Evolutionary conservation across 2,329 filamentous ascomycete genomes (phyloP).

Genomic region (Ilyonectria robusta): DNA sequence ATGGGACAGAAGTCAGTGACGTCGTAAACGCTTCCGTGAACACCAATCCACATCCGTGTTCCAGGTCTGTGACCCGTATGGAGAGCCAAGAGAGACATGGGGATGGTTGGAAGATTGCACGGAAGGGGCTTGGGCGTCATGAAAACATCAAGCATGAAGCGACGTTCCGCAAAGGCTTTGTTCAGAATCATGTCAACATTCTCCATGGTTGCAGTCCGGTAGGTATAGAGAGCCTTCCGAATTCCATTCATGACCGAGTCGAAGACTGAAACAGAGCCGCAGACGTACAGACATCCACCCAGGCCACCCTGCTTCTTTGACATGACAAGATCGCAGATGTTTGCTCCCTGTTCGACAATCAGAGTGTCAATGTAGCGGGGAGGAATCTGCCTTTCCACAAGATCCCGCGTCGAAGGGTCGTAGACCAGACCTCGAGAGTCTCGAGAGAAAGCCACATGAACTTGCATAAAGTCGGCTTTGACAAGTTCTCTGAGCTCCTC

Average conservation of each 20-base stretch:
- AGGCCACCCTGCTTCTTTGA: conserved; percentile 69
- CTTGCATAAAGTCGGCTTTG: conserved; percentile 64
- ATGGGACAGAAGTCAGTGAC: conserved; percentile 67
- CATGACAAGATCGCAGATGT: conserved; percentile 69
- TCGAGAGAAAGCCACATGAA: conserved; percentile 67
- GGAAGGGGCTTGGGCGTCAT: conserved; percentile 69
- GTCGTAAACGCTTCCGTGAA: conserved; percentile 68
- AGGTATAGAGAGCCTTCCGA: conserved; percentile 68
- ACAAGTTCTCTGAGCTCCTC: conserved; percentile 47
- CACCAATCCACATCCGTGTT: conserved; percentile 64
- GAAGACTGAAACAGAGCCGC: conserved; percentile 48
- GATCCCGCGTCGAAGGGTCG: conserved; percentile 56
- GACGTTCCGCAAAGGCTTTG: conserved; percentile 67
- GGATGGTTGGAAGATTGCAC: conserved; percentile 64
- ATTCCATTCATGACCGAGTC: conserved; percentile 70
- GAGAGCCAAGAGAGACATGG: conserved; percentile 63
- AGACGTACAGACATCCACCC: conserved; percentile 52
- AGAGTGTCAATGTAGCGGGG: conserved; percentile 67
- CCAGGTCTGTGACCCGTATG: conserved; percentile 66
- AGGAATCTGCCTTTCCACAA: conserved; percentile 64
- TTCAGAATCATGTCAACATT: conserved; percentile 65
- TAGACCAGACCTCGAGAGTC: conserved; percentile 64
- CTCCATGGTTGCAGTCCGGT: conserved; percentile 66
- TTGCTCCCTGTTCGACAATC: conserved; percentile 65
- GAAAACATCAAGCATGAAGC: conserved; percentile 71